phyloP scores from a whole-genome alignment of 2,329 filamentous ascomycete genomes.

The Trichoderma sp. region DNA sequence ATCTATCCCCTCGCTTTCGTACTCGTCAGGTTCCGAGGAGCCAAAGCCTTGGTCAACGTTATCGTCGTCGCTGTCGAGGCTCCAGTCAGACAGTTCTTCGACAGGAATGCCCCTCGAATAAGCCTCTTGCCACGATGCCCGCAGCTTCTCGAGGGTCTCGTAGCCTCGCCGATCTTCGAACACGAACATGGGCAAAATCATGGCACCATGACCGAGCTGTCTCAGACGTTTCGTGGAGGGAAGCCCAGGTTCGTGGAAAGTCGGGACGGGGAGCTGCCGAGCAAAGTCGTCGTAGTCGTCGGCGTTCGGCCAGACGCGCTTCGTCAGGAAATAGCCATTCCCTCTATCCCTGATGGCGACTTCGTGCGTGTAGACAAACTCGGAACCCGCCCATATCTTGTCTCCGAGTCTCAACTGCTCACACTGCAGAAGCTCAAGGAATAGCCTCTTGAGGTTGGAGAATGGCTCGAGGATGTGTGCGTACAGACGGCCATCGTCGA shows the following conservation, averaged over 20 bases:
- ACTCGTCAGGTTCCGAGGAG: constrained; percentile 35
- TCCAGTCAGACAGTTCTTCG: background rate
- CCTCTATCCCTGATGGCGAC: constrained; percentile 36
- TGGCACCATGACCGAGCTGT: constrained; percentile 29
- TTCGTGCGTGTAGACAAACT: constrained; percentile 36
- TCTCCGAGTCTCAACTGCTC: background rate
- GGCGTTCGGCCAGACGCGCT: constrained; percentile 43
- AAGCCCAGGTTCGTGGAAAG: background rate
- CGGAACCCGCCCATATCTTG: constrained; percentile 41
- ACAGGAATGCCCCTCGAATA: background rate
- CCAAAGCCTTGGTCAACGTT: too few relatives aligned
- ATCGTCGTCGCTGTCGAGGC: too few relatives aligned
- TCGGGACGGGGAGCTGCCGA: constrained; percentile 31
- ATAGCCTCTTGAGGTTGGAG: constrained; percentile 37
- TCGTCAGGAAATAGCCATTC: constrained; percentile 34
- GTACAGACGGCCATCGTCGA: background rate
- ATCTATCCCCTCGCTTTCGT: constrained; percentile 47
- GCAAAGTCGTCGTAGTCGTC: constrained; percentile 38
- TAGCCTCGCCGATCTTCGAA: constrained; percentile 36
- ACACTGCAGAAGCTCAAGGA: constrained; percentile 17
- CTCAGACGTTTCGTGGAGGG: fast-evolving
- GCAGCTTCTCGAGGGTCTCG: constrained; percentile 30
- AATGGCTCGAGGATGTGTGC: constrained; percentile 30
- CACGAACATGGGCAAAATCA: constrained; percentile 38
- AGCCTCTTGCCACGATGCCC: background rate